Conservation (phyloP, 1,139 yeast genomes). For the Candida mesenterica region DNA sequence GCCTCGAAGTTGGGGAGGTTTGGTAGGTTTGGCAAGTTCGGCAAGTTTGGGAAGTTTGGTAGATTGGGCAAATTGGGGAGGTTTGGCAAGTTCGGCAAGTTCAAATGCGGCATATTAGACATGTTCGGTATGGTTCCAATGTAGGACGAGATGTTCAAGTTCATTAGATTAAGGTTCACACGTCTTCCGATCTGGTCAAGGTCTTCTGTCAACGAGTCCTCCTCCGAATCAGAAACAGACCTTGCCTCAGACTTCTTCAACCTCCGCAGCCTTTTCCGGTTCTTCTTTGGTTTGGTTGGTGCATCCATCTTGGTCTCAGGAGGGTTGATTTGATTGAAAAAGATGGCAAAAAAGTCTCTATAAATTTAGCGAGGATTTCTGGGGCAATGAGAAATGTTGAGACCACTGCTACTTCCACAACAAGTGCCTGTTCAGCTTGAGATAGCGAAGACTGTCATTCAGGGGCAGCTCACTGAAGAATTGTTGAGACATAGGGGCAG, state of each 20-base stretch:
- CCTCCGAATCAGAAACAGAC: constrained; percentile 20
- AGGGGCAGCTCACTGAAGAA: too few species aligned
- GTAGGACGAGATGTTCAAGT: constrained; percentile 13
- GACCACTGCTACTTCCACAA: too few species aligned
- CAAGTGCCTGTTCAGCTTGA: too few species aligned
- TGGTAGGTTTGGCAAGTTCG: constrained; percentile 20
- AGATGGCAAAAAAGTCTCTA: too few species aligned
- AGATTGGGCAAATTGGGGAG: constrained; percentile 16
- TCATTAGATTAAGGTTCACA: constrained; percentile 18
- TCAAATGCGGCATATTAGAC: constrained; percentile 9
- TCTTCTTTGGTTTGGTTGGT: constrained; percentile 1
- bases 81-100: constrained; percentile 20
- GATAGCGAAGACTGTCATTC: too few species aligned
- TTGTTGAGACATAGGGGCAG: too few species aligned
- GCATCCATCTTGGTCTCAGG: constrained; percentile 1
- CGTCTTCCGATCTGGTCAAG: constrained; percentile 47
- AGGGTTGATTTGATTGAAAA: too few species aligned
- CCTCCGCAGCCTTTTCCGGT: constrained; percentile 2
- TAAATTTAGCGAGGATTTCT: too few species aligned
- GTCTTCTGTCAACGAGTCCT: constrained; percentile 40
- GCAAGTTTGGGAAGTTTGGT: constrained; percentile 12
- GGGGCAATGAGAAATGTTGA: too few species aligned
- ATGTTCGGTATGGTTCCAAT: constrained; percentile 11
- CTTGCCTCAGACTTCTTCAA: not conserved
- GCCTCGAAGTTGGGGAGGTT: constrained; percentile 14